phyloP scores from a whole-genome alignment of 441 rosid genomes.

The Geranium incanum region DNA sequence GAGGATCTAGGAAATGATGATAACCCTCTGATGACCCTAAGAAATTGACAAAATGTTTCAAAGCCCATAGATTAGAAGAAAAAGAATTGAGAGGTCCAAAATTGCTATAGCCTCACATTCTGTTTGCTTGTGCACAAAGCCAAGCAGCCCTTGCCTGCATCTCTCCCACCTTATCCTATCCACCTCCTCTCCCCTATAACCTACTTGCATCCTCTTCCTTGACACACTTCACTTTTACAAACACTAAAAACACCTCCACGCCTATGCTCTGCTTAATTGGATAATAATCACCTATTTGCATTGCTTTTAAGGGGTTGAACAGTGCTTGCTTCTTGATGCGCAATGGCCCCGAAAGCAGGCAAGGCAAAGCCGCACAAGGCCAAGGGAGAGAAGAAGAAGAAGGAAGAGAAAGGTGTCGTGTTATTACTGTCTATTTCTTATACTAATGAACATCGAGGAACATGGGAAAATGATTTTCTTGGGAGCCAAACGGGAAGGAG shows the following conservation, averaged over 20 bases:
- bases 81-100: slow-evolving; percentile 64
- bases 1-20: not conserved
- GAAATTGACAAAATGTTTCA: not conserved
- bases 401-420: slow-evolving; percentile 61
- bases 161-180: slow-evolving; percentile 70
- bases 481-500: not conserved
- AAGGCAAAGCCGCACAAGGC: slow-evolving; percentile 54
- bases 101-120: slow-evolving; percentile 43
- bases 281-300: not conserved
- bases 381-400: slow-evolving; percentile 73
- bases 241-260: not conserved
- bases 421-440: not conserved
- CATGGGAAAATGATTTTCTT: not conserved
- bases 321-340: slow-evolving; percentile 12
- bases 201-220: slow-evolving; percentile 6
- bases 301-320: slow-evolving; percentile 9
- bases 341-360: slow-evolving; percentile 69
- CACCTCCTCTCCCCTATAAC: slow-evolving; percentile 19
- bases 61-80: not conserved
- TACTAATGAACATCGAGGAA: not conserved
- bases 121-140: slow-evolving; percentile 24
- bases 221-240: slow-evolving; percentile 4
- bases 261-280: not conserved
- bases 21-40: not conserved
- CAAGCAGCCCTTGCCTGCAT: slow-evolving; percentile 12